Base-by-base conservation (phyloP, 805 yeast genomes). In the Cyberlindnera galapagoensis region DNA sequence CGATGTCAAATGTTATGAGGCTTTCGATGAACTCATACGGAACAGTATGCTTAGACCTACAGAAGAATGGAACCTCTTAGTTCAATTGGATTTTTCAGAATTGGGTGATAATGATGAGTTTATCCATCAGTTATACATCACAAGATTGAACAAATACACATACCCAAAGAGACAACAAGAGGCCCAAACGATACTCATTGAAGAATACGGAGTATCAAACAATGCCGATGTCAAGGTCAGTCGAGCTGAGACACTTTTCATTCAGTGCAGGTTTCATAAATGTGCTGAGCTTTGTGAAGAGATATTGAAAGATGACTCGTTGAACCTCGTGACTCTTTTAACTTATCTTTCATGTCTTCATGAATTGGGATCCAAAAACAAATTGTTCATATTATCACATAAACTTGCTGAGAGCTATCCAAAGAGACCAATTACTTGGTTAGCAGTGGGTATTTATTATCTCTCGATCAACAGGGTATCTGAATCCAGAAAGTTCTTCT, bases 1-100 rank as follows among this genome's bases (percentile, higher is more conserved):
- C 2, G 97, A 90, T 56, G 87, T 83, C 7, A 85, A 87, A 54
- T 92, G 97, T 57, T 90, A 66, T 54, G 98, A 90, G 45, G 97
- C 97, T 1, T 86, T 86, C 53, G 74, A 83, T 46, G 87, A 82
- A 51, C 67, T 90, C 31, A 69, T 83, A 2, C 60, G 70, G 26
- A 80, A 81, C 44, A 80, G 79, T 49, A 67, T 86, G 46, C 60
- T 90, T 58, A 72, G 92, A 0, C 95, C 97, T 0, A 57, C 63
- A 12, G 97, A 90, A 49, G 94, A 87, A 57, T 83, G 94, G 92
- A 85, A 80, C 22, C 69, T 92, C 22, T 54, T 87, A 8, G 61
- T 69, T 9, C 54, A 69, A 18, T 58, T 86, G 24, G 74, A 79
- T 42, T 85, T 86, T 52, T 72, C 80, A 26, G 81, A 72, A 32